These are phyloP conservation scores for Dendrobium nobile DNA, from an alignment of 106 monocot genomes.

Conservation along the genomic window DNA sequence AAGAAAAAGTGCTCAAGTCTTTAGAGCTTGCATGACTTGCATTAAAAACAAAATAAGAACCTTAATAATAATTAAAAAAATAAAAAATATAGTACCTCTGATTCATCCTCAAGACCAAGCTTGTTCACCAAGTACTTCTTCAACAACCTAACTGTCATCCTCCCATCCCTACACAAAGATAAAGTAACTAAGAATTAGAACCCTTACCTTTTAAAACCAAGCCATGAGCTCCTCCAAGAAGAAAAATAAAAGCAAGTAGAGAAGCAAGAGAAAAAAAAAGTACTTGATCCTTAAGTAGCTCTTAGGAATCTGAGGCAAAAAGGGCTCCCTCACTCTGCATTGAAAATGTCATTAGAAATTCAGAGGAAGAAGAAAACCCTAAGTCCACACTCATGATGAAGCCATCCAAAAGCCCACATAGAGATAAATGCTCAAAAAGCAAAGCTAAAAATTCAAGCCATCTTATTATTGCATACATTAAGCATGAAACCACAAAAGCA, in stretches of 20 bases:
- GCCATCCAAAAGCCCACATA: neutral
- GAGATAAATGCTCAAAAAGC: neutral
- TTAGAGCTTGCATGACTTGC: neutral
- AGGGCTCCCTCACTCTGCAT: slow-evolving; percentile 45
- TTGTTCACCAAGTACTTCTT: slow-evolving; percentile 65
- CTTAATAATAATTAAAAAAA: neutral
- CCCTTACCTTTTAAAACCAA: neutral
- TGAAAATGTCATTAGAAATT: neutral
- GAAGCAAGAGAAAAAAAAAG: neutral
- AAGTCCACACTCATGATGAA: neutral
- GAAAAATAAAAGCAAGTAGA: neutral
- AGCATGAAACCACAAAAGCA: neutral
- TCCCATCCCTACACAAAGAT: slow-evolving; percentile 37
- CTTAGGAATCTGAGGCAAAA: slow-evolving; percentile 51
- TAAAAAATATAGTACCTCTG: slow-evolving; percentile 33
- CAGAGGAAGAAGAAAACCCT: slow-evolving; percentile 1
- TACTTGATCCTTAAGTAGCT: slow-evolving; percentile 60
- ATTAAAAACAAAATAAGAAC: too few species aligned
- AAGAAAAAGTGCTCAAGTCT: neutral
- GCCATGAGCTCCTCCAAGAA: neutral
- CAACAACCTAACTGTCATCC: slow-evolving; percentile 61
- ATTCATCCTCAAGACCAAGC: slow-evolving; percentile 56
- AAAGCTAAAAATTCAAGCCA: neutral
- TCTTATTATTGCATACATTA: neutral
- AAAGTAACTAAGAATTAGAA: neutral